Base-by-base conservation (phyloP, 2,329 filamentous ascomycete genomes). In the Fusarium bactridioides region DNA sequence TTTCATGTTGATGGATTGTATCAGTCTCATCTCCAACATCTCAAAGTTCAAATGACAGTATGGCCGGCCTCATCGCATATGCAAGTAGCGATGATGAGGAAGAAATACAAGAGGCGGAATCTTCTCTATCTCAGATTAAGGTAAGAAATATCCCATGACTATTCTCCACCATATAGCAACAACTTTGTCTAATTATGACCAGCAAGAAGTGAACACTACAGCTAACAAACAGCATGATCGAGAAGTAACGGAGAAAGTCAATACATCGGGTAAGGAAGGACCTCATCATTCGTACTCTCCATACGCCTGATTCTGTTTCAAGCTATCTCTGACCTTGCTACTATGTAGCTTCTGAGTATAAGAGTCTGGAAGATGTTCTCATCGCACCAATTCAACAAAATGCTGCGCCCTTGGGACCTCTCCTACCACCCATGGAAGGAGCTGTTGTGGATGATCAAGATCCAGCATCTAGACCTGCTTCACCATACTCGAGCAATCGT, bases 401-500 rank as follows among this genome's bases (percentile, higher is more conserved):
- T 64, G 74, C 77, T 29, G 76, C 77, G 7, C 78, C 82, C 18
- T 65, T 85, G 29, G 84, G 83, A 13, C 83, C 84, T 54, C 80
- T 82, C 31, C 77, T 82, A n/a, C 83, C 82, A 6, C 76, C 78
- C 5, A 59, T 77, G 63, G 77, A 80, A 25, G 71, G 74, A 40
- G 59, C 73, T 18, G 50, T 75, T 51, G 25, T 64, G 10, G 69
- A 66, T 48, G 73, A 78, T 4, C 70, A 73, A 43, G 73, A 77
- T 29, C 63, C 63, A 10, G 33, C 72, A 13, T 75, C 78, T 18
- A 74, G 78, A 44, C 83, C 84, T 3, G 81, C 85, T 7, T 95
- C 92, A 3, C 92, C 92, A 3, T 94, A 94, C 82, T 88, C 91
- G 3, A 83, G 88, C 51, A 88, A 86, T 67, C 90, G 92, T 72